These are phyloP conservation scores for Prunus mume DNA, from an alignment of 306 rosid genomes.

Conservation along the genomic window DNA sequence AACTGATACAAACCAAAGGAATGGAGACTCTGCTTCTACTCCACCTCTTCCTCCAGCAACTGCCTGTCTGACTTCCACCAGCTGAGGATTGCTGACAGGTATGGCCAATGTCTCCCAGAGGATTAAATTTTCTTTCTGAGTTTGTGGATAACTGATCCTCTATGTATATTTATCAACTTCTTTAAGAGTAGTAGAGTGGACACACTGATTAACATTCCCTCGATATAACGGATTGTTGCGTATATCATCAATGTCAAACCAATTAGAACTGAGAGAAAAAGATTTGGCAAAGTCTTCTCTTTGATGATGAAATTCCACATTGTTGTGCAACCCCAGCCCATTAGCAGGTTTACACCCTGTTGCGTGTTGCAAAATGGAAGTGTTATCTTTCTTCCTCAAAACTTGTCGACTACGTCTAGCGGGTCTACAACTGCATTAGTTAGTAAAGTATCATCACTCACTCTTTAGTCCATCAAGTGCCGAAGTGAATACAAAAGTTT, in stretches of 20 bases:
- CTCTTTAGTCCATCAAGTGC: not conserved
- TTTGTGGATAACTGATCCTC: not conserved
- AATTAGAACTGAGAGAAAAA: not conserved
- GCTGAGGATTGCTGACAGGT: constrained; percentile 33
- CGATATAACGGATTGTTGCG: not conserved
- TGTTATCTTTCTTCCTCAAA: not conserved
- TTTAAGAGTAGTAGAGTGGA: not conserved
- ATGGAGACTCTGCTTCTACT: constrained; percentile 47
- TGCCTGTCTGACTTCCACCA: constrained; percentile 49
- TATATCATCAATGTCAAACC: not conserved
- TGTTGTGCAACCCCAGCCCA: not conserved
- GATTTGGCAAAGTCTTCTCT: not conserved
- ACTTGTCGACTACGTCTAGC: not conserved
- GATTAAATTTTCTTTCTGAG: not conserved
- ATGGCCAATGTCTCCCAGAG: not conserved
- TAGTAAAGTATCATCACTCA: not conserved
- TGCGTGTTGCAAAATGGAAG: not conserved
- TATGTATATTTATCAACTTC: not conserved
- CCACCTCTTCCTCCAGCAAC: constrained; percentile 37
- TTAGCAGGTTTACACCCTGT: not conserved
- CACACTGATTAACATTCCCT: not conserved
- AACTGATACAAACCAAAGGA: constrained; percentile 43
- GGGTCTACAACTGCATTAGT: not conserved
- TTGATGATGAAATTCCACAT: not conserved
- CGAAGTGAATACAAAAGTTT: not conserved